Evolutionary conservation across 495 filamentous ascomycete species (phyloP), one percentile per base, ranked within the genome.

Genomic region (Annulohypoxylon stygium): DNA sequence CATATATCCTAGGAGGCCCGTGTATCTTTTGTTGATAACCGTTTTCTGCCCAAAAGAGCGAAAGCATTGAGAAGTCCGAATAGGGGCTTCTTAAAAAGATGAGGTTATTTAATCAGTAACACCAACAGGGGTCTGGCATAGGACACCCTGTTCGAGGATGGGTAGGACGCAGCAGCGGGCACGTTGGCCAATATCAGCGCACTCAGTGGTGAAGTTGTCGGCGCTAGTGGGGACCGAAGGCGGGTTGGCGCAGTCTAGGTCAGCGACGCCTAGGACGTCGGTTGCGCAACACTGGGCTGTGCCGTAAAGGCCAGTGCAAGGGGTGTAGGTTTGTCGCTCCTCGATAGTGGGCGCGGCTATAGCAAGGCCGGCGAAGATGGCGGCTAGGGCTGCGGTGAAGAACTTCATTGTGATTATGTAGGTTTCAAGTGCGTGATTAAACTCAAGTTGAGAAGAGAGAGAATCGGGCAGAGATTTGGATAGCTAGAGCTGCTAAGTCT

Each of bases 101-200:
- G n/a, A 20, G n/a, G 4, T 5, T 0, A 0, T 20, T 20, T 79
- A 81, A 33, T 25, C 68, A 4, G n/a, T 16, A 12, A 83, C 81
- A 4, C 82, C 82, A 18, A 67, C 41, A 4, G 82, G 81, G 6
- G 74, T 78, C 41, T 83, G 20, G 81, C 82, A 84, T 8, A 84
- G 76, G 9, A 84, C 14, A 11, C 26, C 80, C 61, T 83, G 80
- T 10, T 63, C 81, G n/a, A 82, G 78, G 37, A 82, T 54, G 3
- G 82, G 81, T 11, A 84, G 65, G 48, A 80, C 80, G 60, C 82
- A 84, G 81, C 82, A 84, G 67, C 82, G 81, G 36, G 82, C 81
- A 7, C 80, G 81, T 78, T 84, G 80, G 73, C 82, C 81, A 57
- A 81, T 78, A 59, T 23, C 80, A 0, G 82, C 53, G 75, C 82